Evolutionary conservation across 2,329 filamentous ascomycete species (phyloP).

Genomic region (Trichophyton simii): DNA sequence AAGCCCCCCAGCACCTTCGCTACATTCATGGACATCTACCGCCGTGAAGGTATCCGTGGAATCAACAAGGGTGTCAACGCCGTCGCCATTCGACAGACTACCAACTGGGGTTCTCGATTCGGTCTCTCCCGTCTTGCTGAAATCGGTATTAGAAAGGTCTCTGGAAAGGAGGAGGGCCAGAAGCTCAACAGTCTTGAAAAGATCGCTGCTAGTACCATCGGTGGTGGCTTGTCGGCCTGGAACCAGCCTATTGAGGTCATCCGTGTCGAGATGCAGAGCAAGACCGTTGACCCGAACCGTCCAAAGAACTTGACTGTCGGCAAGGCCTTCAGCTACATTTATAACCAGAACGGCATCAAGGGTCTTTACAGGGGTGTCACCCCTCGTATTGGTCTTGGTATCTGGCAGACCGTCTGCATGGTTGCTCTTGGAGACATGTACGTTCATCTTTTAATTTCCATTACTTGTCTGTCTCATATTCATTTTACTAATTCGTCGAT

Average conservation of each 20-base stretch:
- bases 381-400: slow-evolving; percentile 82
- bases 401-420: slow-evolving; percentile 99
- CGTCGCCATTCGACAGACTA: slow-evolving; percentile 96
- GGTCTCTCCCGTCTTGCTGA: slow-evolving; percentile 86
- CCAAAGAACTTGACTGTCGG: slow-evolving; percentile 98
- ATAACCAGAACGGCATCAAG: slow-evolving; percentile 71
- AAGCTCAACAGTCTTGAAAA: slow-evolving; percentile 75
- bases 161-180: slow-evolving; percentile 65
- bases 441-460: slow-evolving; percentile 31
- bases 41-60: slow-evolving; percentile 79
- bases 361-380: slow-evolving; percentile 93
- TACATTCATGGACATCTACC: slow-evolving; percentile 96
- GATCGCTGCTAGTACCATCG: slow-evolving; percentile 71
- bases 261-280: slow-evolving; percentile 99
- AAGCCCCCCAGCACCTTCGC: slow-evolving; percentile 82
- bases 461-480: slow-evolving; percentile 17
- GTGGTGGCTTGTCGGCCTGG: slow-evolving; percentile 93
- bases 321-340: slow-evolving; percentile 74
- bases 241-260: slow-evolving; percentile 99
- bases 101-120: slow-evolving; percentile 97
- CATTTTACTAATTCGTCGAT: slow-evolving; percentile 19
- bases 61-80: slow-evolving; percentile 99
- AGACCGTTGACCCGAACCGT: slow-evolving; percentile 92
- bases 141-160: slow-evolving; percentile 65
- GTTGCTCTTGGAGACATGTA: slow-evolving; percentile 96